Evolutionary conservation across 2,329 filamentous ascomycete genomes (phyloP), one percentile per base, ranked within the genome.

Genomic region (Mariannaea sp.): DNA sequence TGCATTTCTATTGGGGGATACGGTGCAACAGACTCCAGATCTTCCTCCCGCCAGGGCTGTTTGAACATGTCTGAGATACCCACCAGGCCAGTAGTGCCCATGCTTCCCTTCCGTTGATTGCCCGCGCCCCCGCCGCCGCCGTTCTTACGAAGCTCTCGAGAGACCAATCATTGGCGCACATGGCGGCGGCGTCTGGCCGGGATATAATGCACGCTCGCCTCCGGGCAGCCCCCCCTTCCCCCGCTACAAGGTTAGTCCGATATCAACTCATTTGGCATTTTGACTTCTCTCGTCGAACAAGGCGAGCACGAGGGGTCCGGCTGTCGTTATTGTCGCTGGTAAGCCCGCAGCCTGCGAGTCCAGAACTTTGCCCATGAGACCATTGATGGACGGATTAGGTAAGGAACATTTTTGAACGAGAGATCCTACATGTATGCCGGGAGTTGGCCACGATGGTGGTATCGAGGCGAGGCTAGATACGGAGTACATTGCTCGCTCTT

Each of bases 91-190:
- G 29, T n/a, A n/a, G n/a, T n/a, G n/a, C 4, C 29, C 22, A 5
- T 24, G 22, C 22, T 24, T 19, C 35, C 7, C 35, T 16, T 38
- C 14, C 22, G 22, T 32, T 32, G 29, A 32, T 32, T 32, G 9
- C 29, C 10, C 26, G 26, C 26, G 26, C n/a, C n/a, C n/a, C n/a
- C n/a, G n/a, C n/a, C n/a, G n/a, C n/a, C n/a, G n/a, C 6, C 16
- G 33, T 14, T 13, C 22, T 10, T 43, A 38, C 33, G 32, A 49
- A 51, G 38, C 30, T 40, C 47, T 17, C 45, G 52, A 61, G 38
- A 53, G 54, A 52, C 66, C 66, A 68, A 68, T 68, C 66, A 66
- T 62, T 50, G 54, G 40, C 53, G 57, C 69, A 71, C 69, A 71
- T 71, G 69, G 62, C 52, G 48, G 35, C n/a, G 36, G 22, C 44